These are phyloP conservation scores for Fusarium sacchari DNA, from an alignment of 2,329 filamentous ascomycete genomes.

Conservation along the genomic window DNA sequence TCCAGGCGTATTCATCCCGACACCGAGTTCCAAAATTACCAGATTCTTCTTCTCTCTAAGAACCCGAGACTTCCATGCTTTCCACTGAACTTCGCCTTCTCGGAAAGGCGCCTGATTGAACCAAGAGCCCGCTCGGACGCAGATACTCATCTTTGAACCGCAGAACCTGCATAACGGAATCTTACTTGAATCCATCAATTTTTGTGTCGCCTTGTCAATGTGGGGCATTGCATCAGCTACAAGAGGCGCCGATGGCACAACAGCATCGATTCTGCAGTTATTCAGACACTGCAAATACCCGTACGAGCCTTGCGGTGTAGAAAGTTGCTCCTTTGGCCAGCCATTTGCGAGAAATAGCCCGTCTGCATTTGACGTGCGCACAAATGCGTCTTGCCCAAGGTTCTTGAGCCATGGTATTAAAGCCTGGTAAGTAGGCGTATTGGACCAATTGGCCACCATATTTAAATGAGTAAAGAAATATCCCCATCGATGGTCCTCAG, in stretches of 20 bases:
- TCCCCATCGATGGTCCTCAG: slow-evolving; percentile 38
- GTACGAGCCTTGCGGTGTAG: slow-evolving; percentile 1
- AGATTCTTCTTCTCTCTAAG: slow-evolving; percentile 20
- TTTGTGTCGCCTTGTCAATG: slow-evolving; percentile 26
- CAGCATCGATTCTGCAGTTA: slow-evolving; percentile 29
- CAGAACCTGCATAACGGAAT: slow-evolving; percentile 31
- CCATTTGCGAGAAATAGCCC: neutral
- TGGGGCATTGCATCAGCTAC: slow-evolving; percentile 3
- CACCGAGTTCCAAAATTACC: slow-evolving; percentile 37
- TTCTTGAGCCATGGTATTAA: slow-evolving; percentile 9
- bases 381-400: slow-evolving; percentile 26
- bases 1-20: slow-evolving; percentile 38
- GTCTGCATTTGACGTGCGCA: slow-evolving; percentile 23
- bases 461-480: slow-evolving; percentile 41
- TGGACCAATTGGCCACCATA: slow-evolving; percentile 36
- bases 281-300: slow-evolving; percentile 29
- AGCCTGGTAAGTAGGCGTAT: slow-evolving; percentile 19
- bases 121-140: slow-evolving; percentile 31
- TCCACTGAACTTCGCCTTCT: slow-evolving; percentile 24
- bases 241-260: slow-evolving; percentile 13
- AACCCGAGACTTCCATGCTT: slow-evolving; percentile 3
- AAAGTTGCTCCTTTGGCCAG: neutral
- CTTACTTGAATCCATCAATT: slow-evolving; percentile 16
- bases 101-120: slow-evolving; percentile 33
- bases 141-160: slow-evolving; percentile 35